These are phyloP conservation scores for Neohortaea acidophila DNA, from an alignment of 495 filamentous ascomycete genomes.

Conservation along the genomic window DNA sequence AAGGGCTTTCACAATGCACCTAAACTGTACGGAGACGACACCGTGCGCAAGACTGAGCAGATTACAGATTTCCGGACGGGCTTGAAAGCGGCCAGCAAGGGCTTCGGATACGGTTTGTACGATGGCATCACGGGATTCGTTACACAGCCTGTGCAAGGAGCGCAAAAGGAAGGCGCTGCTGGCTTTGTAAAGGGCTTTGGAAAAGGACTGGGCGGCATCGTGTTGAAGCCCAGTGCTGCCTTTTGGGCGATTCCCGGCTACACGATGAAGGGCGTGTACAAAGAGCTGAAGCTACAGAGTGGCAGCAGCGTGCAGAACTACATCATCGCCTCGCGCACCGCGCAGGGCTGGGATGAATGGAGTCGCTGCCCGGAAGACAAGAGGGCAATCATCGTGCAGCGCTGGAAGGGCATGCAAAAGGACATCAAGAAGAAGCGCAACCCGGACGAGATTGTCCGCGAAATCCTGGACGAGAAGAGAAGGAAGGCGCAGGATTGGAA, in stretches of 20 bases:
- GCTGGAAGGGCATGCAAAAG: constrained; percentile 40
- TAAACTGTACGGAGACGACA: constrained; percentile 62
- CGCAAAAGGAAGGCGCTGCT: constrained; percentile 48
- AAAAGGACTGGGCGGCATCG: constrained; percentile 55
- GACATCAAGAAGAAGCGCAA: constrained; percentile 42
- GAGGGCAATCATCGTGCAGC: constrained; percentile 38
- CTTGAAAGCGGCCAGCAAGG: constrained; percentile 33
- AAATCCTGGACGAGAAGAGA: constrained; percentile 23
- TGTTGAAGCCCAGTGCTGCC: constrained; percentile 54
- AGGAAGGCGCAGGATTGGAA: constrained; percentile 24
- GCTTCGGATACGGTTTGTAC: constrained; percentile 22
- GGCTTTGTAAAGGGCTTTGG: constrained; percentile 64
- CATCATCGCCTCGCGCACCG: constrained; percentile 54
- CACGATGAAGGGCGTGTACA: constrained; percentile 59
- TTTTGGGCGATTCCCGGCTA: constrained; percentile 57
- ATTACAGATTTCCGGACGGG: constrained; percentile 57
- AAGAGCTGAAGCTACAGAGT: constrained; percentile 50
- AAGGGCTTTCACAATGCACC: constrained; percentile 80
- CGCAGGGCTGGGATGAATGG: constrained; percentile 55
- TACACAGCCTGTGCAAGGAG: constrained; percentile 52
- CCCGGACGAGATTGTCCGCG: constrained; percentile 31
- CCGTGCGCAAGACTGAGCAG: constrained; percentile 49
- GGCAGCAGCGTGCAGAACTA: constrained; percentile 51
- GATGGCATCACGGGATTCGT: constrained; percentile 59
- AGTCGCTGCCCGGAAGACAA: constrained; percentile 34